phyloP scores from a whole-genome alignment of 2,329 filamentous ascomycete species.

The Pseudogymnoascus sp. region DNA sequence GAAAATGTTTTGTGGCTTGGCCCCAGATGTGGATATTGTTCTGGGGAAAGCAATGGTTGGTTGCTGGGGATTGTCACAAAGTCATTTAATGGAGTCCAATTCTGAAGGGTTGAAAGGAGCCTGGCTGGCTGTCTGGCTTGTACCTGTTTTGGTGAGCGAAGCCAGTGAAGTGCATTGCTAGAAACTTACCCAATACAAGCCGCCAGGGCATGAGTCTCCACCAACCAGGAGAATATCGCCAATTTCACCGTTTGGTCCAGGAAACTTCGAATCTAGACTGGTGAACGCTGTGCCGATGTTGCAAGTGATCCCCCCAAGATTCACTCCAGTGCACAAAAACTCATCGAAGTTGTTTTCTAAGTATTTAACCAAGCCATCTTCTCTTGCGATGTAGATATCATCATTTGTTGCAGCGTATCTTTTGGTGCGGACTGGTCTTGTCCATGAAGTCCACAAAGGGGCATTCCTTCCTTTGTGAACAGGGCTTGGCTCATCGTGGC shows the following conservation, averaged over 20 bases:
- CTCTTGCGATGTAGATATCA: slow-evolving; percentile 75
- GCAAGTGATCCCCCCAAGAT: slow-evolving; percentile 58
- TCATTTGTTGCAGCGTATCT: slow-evolving; percentile 58
- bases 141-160: slow-evolving; percentile 31
- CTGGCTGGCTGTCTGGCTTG: slow-evolving; percentile 45
- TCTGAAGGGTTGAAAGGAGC: slow-evolving; percentile 53
- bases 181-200: slow-evolving; percentile 46
- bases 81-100: slow-evolving; percentile 43
- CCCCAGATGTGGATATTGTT: slow-evolving; percentile 20
- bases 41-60: slow-evolving; percentile 26
- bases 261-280: slow-evolving; percentile 37
- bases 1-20: slow-evolving; percentile 21
- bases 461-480: slow-evolving; percentile 38
- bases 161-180: neutral
- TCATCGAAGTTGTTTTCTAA: slow-evolving; percentile 55
- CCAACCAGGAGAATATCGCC: slow-evolving; percentile 74
- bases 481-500: slow-evolving; percentile 27
- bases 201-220: slow-evolving; percentile 69
- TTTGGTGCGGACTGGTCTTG: slow-evolving; percentile 60
- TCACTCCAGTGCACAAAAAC: slow-evolving; percentile 45
- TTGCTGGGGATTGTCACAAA: slow-evolving; percentile 36
- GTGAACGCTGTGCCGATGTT: slow-evolving; percentile 79
- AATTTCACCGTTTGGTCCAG: slow-evolving; percentile 32
- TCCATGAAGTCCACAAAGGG: slow-evolving; percentile 78
- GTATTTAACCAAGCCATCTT: slow-evolving; percentile 74